Evolutionary conservation across 805 yeast species (phyloP), one percentile per base, ranked within the genome.

Genomic region (Yarrowia yakushimensis): DNA sequence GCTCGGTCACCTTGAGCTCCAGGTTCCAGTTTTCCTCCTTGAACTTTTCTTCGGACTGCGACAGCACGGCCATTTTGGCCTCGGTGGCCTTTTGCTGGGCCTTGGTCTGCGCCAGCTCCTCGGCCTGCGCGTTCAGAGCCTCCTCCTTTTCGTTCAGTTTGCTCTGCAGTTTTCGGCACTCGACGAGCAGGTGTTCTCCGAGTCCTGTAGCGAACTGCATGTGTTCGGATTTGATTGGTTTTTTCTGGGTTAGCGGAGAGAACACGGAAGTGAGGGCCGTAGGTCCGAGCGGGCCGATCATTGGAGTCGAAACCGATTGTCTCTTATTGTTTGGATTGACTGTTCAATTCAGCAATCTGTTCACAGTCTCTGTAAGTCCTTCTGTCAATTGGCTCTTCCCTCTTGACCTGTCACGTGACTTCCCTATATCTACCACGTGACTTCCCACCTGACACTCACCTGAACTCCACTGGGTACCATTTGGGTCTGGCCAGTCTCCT

Each of bases 21-120:
- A 75, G 67, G 41, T 74, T 69, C 78, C 78, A 75, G 50, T 74
- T 72, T 41, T 72, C 76, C 22, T 73, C 75, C 37, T 71, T 69
- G 64, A 66, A 67, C 11, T 67, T 65, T 33, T 73, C 76, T 30
- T 55, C 61, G 23, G 61, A 39, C 13, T 55, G 48, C 4, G 48
- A 37, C 37, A 55, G 28, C 7, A 30, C 28, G 22, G 61, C 46
- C 13, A 55, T 30, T 18, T 55, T 27, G 27, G 60, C 60, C 30
- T 55, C 48, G 6, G 22, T 8, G 9, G 46, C 37, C n/a, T 55
- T 27, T 15, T 55, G 61, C 28, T 28, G 28, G 4, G 34, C n/a
- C 18, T 31, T 22, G 3, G 37, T n/a, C 1, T 22, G 36, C 23
- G 39, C 61, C 39, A 55, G 36, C n/a, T 55, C 48, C n/a, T 18